phyloP scores from a whole-genome alignment of 768 basidiomycete species.

The Candolleomyces eurysporus region DNA sequence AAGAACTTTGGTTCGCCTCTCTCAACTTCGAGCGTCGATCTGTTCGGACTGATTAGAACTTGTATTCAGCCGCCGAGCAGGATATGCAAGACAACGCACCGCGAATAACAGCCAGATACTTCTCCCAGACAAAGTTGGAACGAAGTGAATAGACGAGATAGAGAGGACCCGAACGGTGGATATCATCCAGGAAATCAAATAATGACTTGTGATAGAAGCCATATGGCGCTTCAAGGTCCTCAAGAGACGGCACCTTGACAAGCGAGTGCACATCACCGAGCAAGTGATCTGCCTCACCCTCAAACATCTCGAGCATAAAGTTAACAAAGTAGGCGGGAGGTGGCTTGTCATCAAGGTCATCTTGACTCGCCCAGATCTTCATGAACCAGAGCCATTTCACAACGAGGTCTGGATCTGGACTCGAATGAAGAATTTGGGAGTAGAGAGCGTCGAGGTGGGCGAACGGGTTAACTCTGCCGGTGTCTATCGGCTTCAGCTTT shows the following conservation, averaged over 20 bases:
- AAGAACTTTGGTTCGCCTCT: no score
- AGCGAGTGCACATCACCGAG: neutral
- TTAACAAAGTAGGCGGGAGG: neutral
- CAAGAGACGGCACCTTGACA: neutral
- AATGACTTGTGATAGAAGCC: neutral
- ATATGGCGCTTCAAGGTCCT: neutral
- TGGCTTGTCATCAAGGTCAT: neutral
- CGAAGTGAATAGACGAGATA: no score
- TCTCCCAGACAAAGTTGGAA: no score
- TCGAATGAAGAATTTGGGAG: neutral
- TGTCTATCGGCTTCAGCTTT: neutral
- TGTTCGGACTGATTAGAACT: no score
- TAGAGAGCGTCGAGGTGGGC: constrained; percentile 6
- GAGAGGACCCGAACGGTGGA: no score
- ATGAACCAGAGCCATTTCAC: neutral
- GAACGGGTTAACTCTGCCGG: neutral
- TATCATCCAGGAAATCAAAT: neutral
- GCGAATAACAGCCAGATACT: no score
- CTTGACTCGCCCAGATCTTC: neutral
- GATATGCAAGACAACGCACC: no score
- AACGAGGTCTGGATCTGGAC: neutral
- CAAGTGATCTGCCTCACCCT: neutral
- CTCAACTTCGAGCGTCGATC: no score
- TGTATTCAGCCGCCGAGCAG: no score
- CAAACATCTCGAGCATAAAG: neutral